These are phyloP conservation scores for Exobasidium rhododendri DNA, from an alignment of 1,284 basidiomycete species.

Conservation along the genomic window DNA sequence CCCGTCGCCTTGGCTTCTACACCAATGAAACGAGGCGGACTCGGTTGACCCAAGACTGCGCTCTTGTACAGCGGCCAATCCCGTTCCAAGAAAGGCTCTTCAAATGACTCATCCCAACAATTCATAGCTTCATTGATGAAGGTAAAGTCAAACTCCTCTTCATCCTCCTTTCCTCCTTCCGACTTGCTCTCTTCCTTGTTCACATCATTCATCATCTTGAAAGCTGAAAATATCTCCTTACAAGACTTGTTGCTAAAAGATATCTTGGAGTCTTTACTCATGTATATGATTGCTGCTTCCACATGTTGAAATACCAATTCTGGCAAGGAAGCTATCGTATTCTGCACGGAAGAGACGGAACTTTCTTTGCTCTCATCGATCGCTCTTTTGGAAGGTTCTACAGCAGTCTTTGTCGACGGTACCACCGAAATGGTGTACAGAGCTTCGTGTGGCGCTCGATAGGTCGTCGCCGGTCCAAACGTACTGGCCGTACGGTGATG, in stretches of 20 bases:
- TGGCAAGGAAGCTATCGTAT: background rate
- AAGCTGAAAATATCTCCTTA: background rate
- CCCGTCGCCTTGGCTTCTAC: constrained; percentile 27
- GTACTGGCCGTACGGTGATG: background rate
- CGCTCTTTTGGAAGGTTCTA: too few species aligned
- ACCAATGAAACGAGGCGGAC: constrained; percentile 30
- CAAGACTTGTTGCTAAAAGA: background rate
- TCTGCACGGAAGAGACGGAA: background rate
- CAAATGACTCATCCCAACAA: constrained; percentile 41
- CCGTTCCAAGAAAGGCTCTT: constrained; percentile 32
- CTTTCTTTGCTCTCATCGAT: background rate
- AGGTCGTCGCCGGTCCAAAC: constrained; percentile 21
- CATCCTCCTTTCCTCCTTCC: background rate
- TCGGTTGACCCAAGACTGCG: constrained; percentile 31
- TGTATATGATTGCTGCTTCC: background rate
- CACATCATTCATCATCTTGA: background rate
- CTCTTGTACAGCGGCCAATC: constrained; percentile 44
- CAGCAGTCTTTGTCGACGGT: background rate
- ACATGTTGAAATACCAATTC: background rate
- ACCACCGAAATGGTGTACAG: background rate
- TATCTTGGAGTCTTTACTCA: background rate
- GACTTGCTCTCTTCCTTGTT: background rate
- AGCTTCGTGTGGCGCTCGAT: constrained; percentile 13
- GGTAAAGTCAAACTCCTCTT: constrained; percentile 6
- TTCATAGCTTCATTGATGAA: constrained; percentile 29